phyloP scores from a whole-genome alignment of 306 rosid genomes.

The Senna siamea region DNA sequence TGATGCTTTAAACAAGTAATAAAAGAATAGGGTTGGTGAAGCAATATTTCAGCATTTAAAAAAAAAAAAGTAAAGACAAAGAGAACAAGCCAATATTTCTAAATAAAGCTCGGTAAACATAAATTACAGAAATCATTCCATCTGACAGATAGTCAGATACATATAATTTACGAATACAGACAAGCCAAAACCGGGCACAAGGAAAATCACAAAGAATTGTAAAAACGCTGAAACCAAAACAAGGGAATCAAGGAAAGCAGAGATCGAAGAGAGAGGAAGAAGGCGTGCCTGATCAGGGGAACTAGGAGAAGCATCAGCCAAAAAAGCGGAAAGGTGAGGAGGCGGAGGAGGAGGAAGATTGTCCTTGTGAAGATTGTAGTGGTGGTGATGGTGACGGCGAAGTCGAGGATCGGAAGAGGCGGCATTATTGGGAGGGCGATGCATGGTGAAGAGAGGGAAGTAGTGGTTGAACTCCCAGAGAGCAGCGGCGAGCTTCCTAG shows the following conservation, averaged over 20 bases:
- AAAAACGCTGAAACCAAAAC: slow-evolving; percentile 8
- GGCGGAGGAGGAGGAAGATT: slow-evolving; percentile 50
- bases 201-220: no score
- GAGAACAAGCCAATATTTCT: slow-evolving; percentile 17
- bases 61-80: not conserved
- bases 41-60: slow-evolving; percentile 6
- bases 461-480: slow-evolving; percentile 80
- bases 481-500: slow-evolving; percentile 80
- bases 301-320: slow-evolving; percentile 67
- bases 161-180: no score
- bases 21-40: slow-evolving; percentile 2
- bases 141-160: no score
- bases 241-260: slow-evolving; percentile 8
- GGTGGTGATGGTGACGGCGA: slow-evolving; percentile 64
- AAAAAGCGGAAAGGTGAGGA: slow-evolving; percentile 60
- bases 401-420: slow-evolving; percentile 51
- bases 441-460: slow-evolving; percentile 63
- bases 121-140: slow-evolving; percentile 28
- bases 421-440: slow-evolving; percentile 49
- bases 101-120: not conserved
- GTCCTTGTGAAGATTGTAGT: slow-evolving; percentile 50
- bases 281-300: slow-evolving; percentile 78
- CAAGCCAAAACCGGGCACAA: no score
- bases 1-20: not conserved
- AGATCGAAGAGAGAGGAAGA: not conserved